A percentile compares a stretch with the other conserved stretches of the same genome.
Evolutionary conservation across 352 stramenopile genomes (phyloP).

Genomic region (Phytophthora europaea): DNA sequence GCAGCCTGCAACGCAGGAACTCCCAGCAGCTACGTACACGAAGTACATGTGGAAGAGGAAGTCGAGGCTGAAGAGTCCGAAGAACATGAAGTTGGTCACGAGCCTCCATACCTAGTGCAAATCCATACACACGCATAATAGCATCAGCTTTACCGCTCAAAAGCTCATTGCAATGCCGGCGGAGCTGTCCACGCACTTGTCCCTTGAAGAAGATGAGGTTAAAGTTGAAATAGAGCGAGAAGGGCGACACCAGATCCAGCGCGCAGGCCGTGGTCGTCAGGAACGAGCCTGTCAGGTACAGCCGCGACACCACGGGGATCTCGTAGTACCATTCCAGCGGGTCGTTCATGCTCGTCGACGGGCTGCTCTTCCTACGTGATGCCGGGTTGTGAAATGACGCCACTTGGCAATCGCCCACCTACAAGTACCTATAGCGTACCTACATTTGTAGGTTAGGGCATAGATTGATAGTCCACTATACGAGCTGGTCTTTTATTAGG

Average conservation of each 20-base stretch:
- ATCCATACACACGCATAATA: background rate
- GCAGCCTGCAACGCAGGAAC: background rate
- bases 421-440: background rate
- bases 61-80: constrained; percentile 98
- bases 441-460: background rate
- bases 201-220: constrained; percentile 98
- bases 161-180: background rate
- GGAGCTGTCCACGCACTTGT: constrained; percentile 76
- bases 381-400: constrained; percentile 38
- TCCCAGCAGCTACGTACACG: constrained; percentile 80
- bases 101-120: constrained; percentile 93
- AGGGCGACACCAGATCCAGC: constrained; percentile 98
- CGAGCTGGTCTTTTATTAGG: no score
- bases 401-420: constrained; percentile 39
- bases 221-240: constrained; percentile 96
- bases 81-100: constrained; percentile 99
- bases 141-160: background rate
- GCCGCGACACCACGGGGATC: constrained; percentile 97
- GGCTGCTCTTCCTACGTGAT: constrained; percentile 4
- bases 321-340: constrained; percentile 98
- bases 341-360: constrained; percentile 76
- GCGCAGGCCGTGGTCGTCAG: constrained; percentile 97
- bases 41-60: constrained; percentile 99
- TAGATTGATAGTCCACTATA: background rate
- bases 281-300: constrained; percentile 98